phyloP scores from a whole-genome alignment of 1,284 basidiomycete genomes.

The Flammula alnicola region DNA sequence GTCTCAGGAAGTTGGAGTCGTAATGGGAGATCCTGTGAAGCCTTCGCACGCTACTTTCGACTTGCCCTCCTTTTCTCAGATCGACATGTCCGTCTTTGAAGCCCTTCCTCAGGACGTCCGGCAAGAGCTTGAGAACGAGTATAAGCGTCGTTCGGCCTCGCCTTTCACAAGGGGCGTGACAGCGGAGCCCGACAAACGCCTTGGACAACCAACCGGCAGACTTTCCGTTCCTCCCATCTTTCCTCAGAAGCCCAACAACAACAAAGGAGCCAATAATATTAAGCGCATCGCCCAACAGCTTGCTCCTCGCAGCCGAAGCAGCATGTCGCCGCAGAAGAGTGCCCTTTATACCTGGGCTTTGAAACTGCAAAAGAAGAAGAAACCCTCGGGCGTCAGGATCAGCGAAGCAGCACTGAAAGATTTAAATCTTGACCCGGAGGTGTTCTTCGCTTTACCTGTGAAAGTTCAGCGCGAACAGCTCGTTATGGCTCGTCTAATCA shows the following conservation, averaged over 20 bases:
- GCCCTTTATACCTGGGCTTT: slow-evolving; percentile 32
- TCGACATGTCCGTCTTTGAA: slow-evolving; percentile 74
- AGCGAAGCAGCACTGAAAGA: slow-evolving; percentile 58
- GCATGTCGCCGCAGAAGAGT: slow-evolving; percentile 52
- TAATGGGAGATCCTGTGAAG: slow-evolving; percentile 18
- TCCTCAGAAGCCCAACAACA: slow-evolving; percentile 35
- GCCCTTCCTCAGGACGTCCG: slow-evolving; percentile 75
- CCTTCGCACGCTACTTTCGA: slow-evolving; percentile 33
- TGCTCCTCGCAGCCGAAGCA: slow-evolving; percentile 52
- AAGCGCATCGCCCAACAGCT: slow-evolving; percentile 67
- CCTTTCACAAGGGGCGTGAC: slow-evolving; percentile 33
- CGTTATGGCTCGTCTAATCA: slow-evolving; percentile 53
- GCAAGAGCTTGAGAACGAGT: slow-evolving; percentile 71
- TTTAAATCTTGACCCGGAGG: slow-evolving; percentile 72
- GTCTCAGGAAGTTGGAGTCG: slow-evolving; percentile 2
- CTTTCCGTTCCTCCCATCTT: slow-evolving; percentile 29
- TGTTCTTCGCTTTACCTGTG: slow-evolving; percentile 67
- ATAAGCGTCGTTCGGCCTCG: slow-evolving; percentile 60
- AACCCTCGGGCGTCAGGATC: slow-evolving; percentile 30
- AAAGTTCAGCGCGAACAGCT: slow-evolving; percentile 78
- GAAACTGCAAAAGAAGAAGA: slow-evolving; percentile 29
- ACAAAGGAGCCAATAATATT: slow-evolving; percentile 46
- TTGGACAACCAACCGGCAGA: slow-evolving; percentile 15
- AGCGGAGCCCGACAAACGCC: slow-evolving; percentile 12
- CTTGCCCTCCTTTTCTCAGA: slow-evolving; percentile 74